Percentiles rank a stretch among this genome's conserved stretches.
Evolutionary conservation across 2,329 filamentous ascomycete species (phyloP).

Genomic region (Ascochyta clinopodiicola): DNA sequence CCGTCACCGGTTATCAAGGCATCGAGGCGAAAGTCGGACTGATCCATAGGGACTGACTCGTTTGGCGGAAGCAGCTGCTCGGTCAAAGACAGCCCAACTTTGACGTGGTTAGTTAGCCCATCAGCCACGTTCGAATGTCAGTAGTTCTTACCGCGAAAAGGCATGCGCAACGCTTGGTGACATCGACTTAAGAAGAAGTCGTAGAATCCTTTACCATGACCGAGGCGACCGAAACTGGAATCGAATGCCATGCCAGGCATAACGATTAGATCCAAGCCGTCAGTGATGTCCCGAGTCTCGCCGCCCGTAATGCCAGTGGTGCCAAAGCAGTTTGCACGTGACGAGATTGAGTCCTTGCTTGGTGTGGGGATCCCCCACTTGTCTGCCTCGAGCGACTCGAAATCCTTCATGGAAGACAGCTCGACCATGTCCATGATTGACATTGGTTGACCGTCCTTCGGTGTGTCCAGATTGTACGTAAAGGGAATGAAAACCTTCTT

Average conservation of each 20-base stretch:
- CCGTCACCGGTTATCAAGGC: conserved; percentile 77
- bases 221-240: conserved; percentile 73
- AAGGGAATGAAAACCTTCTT: conserved; percentile 94
- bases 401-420: conserved; percentile 75
- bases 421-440: conserved; percentile 97
- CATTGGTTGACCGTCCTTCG: conserved; percentile 53
- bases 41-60: conserved; percentile 74
- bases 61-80: conserved; percentile 79
- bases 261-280: conserved; percentile 80
- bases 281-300: conserved; percentile 35
- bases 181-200: conserved; percentile 89
- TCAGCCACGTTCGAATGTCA: conserved; percentile 36
- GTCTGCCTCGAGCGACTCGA: conserved; percentile 76
- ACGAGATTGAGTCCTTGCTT: conserved; percentile 66
- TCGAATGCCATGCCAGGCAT: conserved; percentile 96
- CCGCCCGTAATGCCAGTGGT: conserved; percentile 58
- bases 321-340: conserved; percentile 76
- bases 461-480: conserved; percentile 67
- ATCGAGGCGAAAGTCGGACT: conserved; percentile 81
- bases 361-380: conserved; percentile 96
- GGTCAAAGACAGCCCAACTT: conserved; percentile 80
- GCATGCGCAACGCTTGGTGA: conserved; percentile 59
- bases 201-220: conserved; percentile 97
- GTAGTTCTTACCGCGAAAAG: conserved; percentile 63
- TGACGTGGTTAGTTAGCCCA: conserved; percentile 46